Evolutionary conservation across 345 rosid species (phyloP), one percentile per base, ranked within the genome.

Genomic region (Gossypioides kirkii): DNA sequence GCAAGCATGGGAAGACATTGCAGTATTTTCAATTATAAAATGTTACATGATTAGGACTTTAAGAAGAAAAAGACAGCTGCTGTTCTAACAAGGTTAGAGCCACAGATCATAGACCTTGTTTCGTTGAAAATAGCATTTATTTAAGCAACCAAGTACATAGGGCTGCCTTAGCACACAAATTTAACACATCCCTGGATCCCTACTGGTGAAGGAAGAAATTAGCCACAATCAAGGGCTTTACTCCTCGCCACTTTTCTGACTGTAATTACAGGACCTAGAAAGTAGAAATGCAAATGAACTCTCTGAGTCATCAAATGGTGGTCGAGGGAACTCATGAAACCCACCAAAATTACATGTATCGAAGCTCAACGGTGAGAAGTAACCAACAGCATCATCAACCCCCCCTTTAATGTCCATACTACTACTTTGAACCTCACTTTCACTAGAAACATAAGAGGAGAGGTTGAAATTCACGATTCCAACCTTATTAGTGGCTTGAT

Each of bases 231-330:
- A 56, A 49, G 82, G 61, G 80, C 61, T n/a, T 20, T 82, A 76
- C 6, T 80, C 85, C 62, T 80, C 90, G 68, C 84, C 89, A 80
- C 47, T 81, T 81, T 86, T 84, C 63, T 81, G 90, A 26, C 78
- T 36, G 80, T 85, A 90, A 77, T 83, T 88, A 84, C 89, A 87
- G 8, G 97, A 86, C 68, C 86, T 87, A 2, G 91, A 87, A 72
- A 87, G 72, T 32, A 89, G 87, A 79, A 87, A 88, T 26, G 93
- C 84, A 76, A 90, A 86, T 4, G 96, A 80, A 75, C 76, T 85
- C 63, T 90, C 95, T 14, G 98, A 81, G 80, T 94, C 97, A 70
- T 94, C 96, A 65, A 90, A 91, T 36, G 87, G 72, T 16, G 87
- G 82, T 78, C 90, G 84, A 28, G 91, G 87, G 75, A 90, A 90